Conservation (phyloP, 495 filamentous ascomycete genomes). For the Aspergillus haitiensis region DNA sequence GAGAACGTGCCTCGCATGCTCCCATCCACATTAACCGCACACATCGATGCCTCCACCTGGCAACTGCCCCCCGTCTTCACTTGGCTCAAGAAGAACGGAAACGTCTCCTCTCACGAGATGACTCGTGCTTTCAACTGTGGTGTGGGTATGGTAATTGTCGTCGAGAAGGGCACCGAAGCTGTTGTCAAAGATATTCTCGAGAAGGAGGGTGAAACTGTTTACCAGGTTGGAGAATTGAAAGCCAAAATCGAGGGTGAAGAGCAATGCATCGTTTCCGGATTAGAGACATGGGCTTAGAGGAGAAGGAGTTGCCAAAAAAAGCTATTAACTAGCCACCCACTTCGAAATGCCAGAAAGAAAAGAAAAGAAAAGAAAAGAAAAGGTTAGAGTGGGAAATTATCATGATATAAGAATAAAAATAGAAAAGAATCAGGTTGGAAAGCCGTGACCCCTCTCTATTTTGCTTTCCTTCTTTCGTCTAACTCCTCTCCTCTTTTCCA, state of each 20-base stretch:
- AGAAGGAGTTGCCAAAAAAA: too few relatives aligned
- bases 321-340: too few relatives aligned
- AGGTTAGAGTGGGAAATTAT: background rate
- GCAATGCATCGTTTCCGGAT: conserved; percentile 66
- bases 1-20: conserved; percentile 96
- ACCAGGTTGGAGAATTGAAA: conserved; percentile 68
- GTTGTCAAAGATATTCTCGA: conserved; percentile 53
- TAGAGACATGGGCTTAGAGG: conserved; percentile 65
- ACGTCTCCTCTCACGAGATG: conserved; percentile 73
- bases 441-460: background rate
- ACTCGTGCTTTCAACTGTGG: conserved; percentile 92
- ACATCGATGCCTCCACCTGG: conserved; percentile 75
- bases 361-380: background rate
- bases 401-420: background rate
- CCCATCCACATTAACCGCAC: conserved; percentile 68
- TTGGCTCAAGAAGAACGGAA: conserved; percentile 82
- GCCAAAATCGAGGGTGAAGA: conserved; percentile 51
- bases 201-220: conserved; percentile 72
- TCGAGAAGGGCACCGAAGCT: conserved; percentile 56
- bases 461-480: background rate
- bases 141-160: conserved; percentile 87
- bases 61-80: conserved; percentile 68
- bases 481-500: background rate
- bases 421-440: background rate
- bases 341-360: too few relatives aligned